Evolutionary conservation across 2,329 filamentous ascomycete genomes (phyloP).

Genomic region (Colletotrichum tanaceti): DNA sequence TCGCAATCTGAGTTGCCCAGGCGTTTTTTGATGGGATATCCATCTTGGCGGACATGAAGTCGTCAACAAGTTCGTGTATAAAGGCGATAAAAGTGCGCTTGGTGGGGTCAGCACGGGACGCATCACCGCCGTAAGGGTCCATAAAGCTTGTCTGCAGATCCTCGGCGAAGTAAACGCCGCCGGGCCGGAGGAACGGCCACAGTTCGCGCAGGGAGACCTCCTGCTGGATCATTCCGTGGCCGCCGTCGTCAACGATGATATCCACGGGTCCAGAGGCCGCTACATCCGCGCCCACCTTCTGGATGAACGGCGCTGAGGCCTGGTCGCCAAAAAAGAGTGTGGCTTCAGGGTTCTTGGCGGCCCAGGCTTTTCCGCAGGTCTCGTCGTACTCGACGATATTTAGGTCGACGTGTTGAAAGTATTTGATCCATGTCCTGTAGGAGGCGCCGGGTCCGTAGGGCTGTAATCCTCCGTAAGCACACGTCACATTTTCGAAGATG

Average conservation of each 20-base stretch:
- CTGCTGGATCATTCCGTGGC: neutral
- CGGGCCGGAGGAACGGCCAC: neutral
- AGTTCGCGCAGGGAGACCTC: neutral
- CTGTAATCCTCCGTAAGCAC: neutral
- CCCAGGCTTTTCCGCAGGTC: neutral
- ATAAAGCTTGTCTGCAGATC: neutral
- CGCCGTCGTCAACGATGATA: neutral
- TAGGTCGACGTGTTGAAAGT: neutral
- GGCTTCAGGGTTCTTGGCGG: neutral
- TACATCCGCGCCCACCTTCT: neutral
- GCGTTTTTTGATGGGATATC: neutral
- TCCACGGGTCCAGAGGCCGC: neutral
- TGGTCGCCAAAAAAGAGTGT: neutral
- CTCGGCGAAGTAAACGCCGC: neutral
- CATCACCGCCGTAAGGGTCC: neutral
- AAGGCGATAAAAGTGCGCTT: neutral
- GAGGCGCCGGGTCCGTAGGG: neutral
- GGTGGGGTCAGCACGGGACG: no score
- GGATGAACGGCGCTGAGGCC: neutral
- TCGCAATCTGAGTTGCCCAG: neutral
- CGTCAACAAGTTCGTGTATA: neutral
- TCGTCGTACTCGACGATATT: neutral
- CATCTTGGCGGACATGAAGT: neutral
- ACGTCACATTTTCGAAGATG: rapidly evolving
- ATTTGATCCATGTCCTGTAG: neutral